Evolutionary conservation across 345 rosid genomes (phyloP).

Genomic region (Carallia brachiata): DNA sequence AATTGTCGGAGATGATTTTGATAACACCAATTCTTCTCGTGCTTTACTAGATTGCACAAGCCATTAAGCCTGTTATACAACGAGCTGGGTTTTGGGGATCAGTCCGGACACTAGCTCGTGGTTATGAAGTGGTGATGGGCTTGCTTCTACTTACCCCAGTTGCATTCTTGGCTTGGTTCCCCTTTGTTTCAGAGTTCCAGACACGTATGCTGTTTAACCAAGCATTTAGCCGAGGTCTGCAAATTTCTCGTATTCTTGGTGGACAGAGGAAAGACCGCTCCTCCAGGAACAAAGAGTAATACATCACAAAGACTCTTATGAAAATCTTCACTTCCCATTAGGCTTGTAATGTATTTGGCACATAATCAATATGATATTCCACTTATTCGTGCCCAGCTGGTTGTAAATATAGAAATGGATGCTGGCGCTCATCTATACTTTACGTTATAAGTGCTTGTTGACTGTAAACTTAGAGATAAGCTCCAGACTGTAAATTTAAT

Average conservation of each 20-base stretch:
- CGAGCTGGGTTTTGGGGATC: slow-evolving; percentile 91
- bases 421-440: too few species aligned
- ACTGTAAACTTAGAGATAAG: too few species aligned
- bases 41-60: slow-evolving; percentile 77
- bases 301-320: neutral
- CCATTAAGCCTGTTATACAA: slow-evolving; percentile 70
- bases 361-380: neutral
- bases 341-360: neutral
- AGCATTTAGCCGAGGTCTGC: slow-evolving; percentile 98
- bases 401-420: too few species aligned
- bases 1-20: too few species aligned
- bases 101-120: slow-evolving; percentile 83
- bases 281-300: slow-evolving; percentile 69
- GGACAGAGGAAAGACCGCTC: slow-evolving; percentile 84
- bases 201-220: slow-evolving; percentile 99
- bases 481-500: too few species aligned
- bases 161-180: slow-evolving; percentile 98
- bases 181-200: slow-evolving; percentile 95
- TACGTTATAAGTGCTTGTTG: too few species aligned
- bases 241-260: slow-evolving; percentile 96
- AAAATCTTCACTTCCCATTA: neutral
- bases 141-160: slow-evolving; percentile 93
- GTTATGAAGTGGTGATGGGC: slow-evolving; percentile 90
- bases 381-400: too few species aligned
- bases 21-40: too few species aligned